A percentile compares a stretch with the other conserved stretches of the same genome.
Conservation (phyloP, 2,329 filamentous ascomycete genomes). For the Monilinia laxa region DNA sequence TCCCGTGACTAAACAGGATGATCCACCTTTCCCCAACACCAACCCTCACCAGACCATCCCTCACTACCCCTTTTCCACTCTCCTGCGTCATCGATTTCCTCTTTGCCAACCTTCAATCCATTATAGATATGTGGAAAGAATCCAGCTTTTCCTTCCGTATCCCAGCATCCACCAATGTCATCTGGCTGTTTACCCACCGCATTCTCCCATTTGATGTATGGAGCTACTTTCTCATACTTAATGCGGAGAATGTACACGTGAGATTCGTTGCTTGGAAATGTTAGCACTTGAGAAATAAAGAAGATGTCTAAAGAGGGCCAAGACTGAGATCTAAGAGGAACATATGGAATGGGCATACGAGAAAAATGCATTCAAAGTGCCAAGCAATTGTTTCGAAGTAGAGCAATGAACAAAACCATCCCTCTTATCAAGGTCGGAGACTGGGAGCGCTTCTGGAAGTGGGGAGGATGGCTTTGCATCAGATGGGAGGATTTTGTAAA, state of each 20-base stretch:
- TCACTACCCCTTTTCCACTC: slow-evolving; percentile 28
- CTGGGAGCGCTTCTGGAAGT: slow-evolving; percentile 33
- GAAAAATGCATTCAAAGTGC: slow-evolving; percentile 37
- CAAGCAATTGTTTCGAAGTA: slow-evolving; percentile 34
- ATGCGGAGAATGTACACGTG: slow-evolving; percentile 35
- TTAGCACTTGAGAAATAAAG: neutral
- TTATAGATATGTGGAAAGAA: slow-evolving; percentile 39
- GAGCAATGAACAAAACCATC: slow-evolving; percentile 38
- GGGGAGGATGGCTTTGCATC: slow-evolving; percentile 30
- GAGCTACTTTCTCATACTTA: slow-evolving; percentile 31
- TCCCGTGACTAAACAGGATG: neutral
- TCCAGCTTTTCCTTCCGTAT: slow-evolving; percentile 30
- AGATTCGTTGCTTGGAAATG: neutral
- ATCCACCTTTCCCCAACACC: slow-evolving; percentile 30
- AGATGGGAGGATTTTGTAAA: slow-evolving; percentile 40
- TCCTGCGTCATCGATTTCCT: slow-evolving; percentile 34
- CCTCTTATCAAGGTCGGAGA: slow-evolving; percentile 35
- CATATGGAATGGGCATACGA: slow-evolving; percentile 2
- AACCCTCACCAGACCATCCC: slow-evolving; percentile 29
- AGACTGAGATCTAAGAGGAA: neutral
- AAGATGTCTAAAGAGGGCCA: too few species aligned
- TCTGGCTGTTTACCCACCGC: slow-evolving; percentile 30
- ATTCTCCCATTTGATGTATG: slow-evolving; percentile 35
- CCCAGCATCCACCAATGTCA: slow-evolving; percentile 34
- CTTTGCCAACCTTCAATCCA: slow-evolving; percentile 33